Evolutionary conservation across 192 early-diverging fungal species (phyloP), one percentile per base, ranked within the genome.

Genomic region (Entophlyctis luteolus): DNA sequence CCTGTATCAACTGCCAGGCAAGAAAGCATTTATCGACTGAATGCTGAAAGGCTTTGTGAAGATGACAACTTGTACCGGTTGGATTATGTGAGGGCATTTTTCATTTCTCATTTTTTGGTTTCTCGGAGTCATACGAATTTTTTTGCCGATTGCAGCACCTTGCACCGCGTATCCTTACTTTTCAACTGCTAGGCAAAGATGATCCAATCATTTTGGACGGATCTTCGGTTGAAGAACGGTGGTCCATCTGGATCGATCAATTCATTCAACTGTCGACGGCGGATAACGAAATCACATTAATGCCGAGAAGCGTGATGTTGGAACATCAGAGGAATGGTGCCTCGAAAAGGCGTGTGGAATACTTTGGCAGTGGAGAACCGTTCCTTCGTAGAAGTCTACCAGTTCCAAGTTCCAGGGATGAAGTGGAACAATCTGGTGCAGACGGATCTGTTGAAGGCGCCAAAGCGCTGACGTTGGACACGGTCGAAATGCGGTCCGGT

Each of bases 191-290:
- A 42, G 83, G 85, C 32, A 93, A 93, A 65, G 92, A 96, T 58
- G 96, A 98, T 68, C 86, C 89, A 48, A 87, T 90, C 31, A 54
- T 88, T 29, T 91, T 93, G 59, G 87, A 87, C 36, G 81, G 88
- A 0, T 84, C 94, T 28, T 89, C 90, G 1, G 84, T 87, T 20
- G 93, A 97, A 71, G 95, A 97, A 76, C 88, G 88, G 46, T 99
- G 94, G 89, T 91, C 90, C 16, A 84, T 95, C 71, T 99, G 98
- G 59, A 91, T 99, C 20, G 91, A 93, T 75, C 90, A 90, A 65
- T 99, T 94, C 72, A 92, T 95, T 73, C 84, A 93, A 65, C 87
- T 94, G 29, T 67, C 65, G 22, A 18, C 65, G 16, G 4, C 57
- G 10, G 10, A 20, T 5, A 56, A 25, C 1, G 29, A 10, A 56